Percentiles rank a stretch among this genome's conserved stretches.
These are phyloP conservation scores for Podaxis sp. DNA, from an alignment of 768 basidiomycete genomes.

Conservation along the genomic window DNA sequence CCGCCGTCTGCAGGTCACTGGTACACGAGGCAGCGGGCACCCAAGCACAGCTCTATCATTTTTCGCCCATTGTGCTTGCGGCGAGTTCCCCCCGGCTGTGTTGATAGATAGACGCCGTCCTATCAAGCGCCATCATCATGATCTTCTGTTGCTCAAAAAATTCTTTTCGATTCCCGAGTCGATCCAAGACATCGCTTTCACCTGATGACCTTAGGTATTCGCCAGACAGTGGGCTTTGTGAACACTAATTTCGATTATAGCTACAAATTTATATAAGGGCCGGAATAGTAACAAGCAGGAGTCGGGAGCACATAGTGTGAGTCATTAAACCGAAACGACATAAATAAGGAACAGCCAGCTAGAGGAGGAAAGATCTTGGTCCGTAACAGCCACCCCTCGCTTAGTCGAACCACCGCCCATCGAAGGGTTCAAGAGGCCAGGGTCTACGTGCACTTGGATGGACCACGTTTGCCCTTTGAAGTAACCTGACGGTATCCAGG, in stretches of 20 bases:
- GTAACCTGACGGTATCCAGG: slow-evolving; percentile 5
- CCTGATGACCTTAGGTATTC: not conserved
- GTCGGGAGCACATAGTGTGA: not conserved
- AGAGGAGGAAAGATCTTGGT: not conserved
- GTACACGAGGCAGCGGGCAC: not conserved
- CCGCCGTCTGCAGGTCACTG: not conserved
- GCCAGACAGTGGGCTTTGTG: not conserved
- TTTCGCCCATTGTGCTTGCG: not conserved
- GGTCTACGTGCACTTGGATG: slow-evolving; percentile 2
- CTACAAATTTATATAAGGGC: not conserved
- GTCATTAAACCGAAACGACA: not conserved
- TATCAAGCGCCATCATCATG: not conserved
- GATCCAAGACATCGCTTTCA: not conserved
- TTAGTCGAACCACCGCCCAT: not conserved
- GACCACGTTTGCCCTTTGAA: slow-evolving; percentile 4
- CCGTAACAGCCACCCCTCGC: not conserved
- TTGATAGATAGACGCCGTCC: not conserved
- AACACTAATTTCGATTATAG: not conserved
- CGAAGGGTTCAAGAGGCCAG: not conserved
- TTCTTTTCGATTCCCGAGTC: slow-evolving; percentile 7
- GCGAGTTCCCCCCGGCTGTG: not conserved
- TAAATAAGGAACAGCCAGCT: not conserved
- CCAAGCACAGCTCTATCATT: not conserved
- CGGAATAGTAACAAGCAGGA: not conserved
- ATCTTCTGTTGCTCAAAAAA: not conserved